Conservation (phyloP, 2,329 filamentous ascomycete genomes). For the Bipolaris cookei region DNA sequence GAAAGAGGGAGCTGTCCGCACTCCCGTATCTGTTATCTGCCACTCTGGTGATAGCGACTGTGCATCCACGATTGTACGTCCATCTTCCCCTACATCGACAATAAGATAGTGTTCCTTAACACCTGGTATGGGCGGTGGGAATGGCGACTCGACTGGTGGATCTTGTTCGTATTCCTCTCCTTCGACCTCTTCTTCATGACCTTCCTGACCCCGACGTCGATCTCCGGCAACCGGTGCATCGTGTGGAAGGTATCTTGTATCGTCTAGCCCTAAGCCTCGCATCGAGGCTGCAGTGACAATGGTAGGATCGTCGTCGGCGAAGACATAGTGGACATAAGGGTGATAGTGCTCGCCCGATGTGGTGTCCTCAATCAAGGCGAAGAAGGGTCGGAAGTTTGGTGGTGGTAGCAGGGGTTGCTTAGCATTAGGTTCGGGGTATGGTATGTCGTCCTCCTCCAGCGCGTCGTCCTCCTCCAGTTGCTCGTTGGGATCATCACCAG, state of each 20-base stretch:
- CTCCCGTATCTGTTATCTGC: conserved; percentile 64
- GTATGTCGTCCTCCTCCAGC: conserved; percentile 34
- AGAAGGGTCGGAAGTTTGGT: conserved; percentile 76
- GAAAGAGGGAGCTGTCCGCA: conserved; percentile 68
- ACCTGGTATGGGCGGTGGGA: conserved; percentile 56
- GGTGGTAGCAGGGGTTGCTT: conserved; percentile 49
- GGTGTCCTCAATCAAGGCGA: conserved; percentile 80
- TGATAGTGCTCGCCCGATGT: conserved; percentile 78
- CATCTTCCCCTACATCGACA: conserved; percentile 58
- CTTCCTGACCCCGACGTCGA: conserved; percentile 21
- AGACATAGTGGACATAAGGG: conserved; percentile 89
- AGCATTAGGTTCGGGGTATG: conserved; percentile 44
- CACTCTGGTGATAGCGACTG: conserved; percentile 77
- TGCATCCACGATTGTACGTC: conserved; percentile 66
- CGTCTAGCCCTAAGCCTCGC: conserved; percentile 58
- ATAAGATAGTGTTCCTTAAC: conserved; percentile 63
- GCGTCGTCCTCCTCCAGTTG: conserved; percentile 31
- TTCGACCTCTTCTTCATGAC: conserved; percentile 23
- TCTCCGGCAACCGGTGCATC: conserved; percentile 29
- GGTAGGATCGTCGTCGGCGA: conserved; percentile 87
- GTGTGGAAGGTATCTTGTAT: conserved; percentile 49
- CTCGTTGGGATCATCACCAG: conserved; percentile 26
- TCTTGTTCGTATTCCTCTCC: conserved; percentile 26
- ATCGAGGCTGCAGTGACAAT: conserved; percentile 71
- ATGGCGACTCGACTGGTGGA: conserved; percentile 45